These are phyloP conservation scores for Globisporangium middletonii DNA, from an alignment of 352 stramenopile species.

Conservation along the genomic window DNA sequence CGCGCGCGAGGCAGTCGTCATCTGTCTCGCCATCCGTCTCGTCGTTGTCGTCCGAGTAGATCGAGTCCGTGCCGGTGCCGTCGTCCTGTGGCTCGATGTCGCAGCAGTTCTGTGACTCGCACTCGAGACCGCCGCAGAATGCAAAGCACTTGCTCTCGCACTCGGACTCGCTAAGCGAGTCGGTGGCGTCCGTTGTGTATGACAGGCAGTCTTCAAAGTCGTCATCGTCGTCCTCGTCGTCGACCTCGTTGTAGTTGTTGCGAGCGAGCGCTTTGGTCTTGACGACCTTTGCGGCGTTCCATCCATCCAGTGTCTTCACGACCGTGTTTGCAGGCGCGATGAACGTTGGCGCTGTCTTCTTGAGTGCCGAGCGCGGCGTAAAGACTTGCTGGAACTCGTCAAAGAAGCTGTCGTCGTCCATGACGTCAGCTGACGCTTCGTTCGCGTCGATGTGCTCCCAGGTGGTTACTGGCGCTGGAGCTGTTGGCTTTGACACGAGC, in stretches of 20 bases:
- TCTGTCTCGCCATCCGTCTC: constrained; percentile 16
- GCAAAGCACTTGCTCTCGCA: constrained; percentile 11
- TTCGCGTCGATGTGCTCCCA: background rate
- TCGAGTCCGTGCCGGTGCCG: background rate
- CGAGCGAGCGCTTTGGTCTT: constrained; percentile 5
- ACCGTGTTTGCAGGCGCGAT: background rate
- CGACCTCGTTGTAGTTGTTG: constrained; percentile 7
- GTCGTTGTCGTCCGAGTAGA: constrained; percentile 11
- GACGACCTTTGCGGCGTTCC: constrained; percentile 1
- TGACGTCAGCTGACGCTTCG: background rate
- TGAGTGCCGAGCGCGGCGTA: constrained; percentile 1
- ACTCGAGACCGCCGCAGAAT: constrained; percentile 3
- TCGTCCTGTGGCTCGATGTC: constrained; percentile 1
- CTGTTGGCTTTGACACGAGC: constrained; percentile 8
- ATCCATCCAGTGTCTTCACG: constrained; percentile 3
- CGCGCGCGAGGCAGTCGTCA: constrained; percentile 25
- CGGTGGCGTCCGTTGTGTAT: constrained; percentile 41
- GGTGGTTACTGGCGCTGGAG: background rate
- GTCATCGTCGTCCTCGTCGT: constrained; percentile 4
- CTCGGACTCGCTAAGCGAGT: constrained; percentile 37
- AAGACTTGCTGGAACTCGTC: constrained; percentile 14
- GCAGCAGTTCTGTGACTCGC: constrained; percentile 1
- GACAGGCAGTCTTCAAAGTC: constrained; percentile 33
- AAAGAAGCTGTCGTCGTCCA: constrained; percentile 5
- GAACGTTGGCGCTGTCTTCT: constrained; percentile 5